phyloP scores from a whole-genome alignment of 2,329 filamentous ascomycete genomes.

The Claviceps sp. region DNA sequence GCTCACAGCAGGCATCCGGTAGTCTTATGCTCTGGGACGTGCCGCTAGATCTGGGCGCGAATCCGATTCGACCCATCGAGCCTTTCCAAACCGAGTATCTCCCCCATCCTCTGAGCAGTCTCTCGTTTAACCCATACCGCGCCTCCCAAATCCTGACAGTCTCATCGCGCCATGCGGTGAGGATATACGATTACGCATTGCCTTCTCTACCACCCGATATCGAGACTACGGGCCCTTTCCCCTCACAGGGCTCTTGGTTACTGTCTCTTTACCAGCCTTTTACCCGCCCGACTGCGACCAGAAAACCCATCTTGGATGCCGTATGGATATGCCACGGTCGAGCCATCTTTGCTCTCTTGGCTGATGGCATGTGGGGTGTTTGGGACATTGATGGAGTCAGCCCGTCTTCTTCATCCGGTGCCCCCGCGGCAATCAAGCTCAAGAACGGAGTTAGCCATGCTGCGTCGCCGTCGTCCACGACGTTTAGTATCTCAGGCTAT shows the following conservation, averaged over 20 bases:
- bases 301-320: constrained; percentile 49
- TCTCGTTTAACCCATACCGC: constrained; percentile 49
- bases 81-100: constrained; percentile 51
- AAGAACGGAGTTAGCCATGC: constrained; percentile 41
- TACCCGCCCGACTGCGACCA: constrained; percentile 30
- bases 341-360: constrained; percentile 43
- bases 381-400: constrained; percentile 51
- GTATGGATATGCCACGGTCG: constrained; percentile 48
- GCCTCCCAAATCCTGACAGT: constrained; percentile 45
- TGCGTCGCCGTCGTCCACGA: constrained; percentile 44
- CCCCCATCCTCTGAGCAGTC: constrained; percentile 36
- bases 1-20: constrained; percentile 46
- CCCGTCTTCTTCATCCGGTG: constrained; percentile 25
- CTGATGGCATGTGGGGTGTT: constrained; percentile 54
- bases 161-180: constrained; percentile 39
- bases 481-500: constrained; percentile 44
- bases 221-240: constrained; percentile 34
- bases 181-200: constrained; percentile 48
- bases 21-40: constrained; percentile 46
- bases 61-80: constrained; percentile 18
- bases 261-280: constrained; percentile 48
- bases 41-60: constrained; percentile 28
- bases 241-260: constrained; percentile 49
- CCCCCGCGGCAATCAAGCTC: constrained; percentile 35
- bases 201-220: constrained; percentile 40